Conservation (phyloP, 768 basidiomycete species). For the Russula sp. region DNA sequence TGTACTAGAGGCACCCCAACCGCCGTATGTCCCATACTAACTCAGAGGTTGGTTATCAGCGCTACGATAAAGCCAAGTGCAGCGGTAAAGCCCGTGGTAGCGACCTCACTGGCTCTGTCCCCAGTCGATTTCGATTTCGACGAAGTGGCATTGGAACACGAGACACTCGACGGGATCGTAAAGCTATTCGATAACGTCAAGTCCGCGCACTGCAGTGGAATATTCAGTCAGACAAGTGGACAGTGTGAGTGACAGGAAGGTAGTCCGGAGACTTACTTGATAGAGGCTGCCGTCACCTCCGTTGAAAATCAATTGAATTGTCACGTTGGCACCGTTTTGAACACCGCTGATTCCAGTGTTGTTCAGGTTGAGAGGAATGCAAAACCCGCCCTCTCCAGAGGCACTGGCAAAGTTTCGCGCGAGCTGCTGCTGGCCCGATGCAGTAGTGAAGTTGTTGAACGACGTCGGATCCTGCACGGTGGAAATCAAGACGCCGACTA, state of each 20-base stretch:
- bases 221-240: neutral
- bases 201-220: conserved; percentile 61
- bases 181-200: conserved; percentile 55
- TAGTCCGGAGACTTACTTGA: conserved; percentile 42
- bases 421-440: conserved; percentile 32
- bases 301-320: conserved; percentile 59
- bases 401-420: conserved; percentile 46
- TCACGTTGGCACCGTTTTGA: conserved; percentile 62
- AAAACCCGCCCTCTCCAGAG: conserved; percentile 54
- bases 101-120: neutral
- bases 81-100: conserved; percentile 3
- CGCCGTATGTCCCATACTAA: neutral
- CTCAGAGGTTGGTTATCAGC: neutral
- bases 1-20: neutral
- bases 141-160: conserved; percentile 33
- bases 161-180: conserved; percentile 41
- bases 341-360: conserved; percentile 44
- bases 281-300: conserved; percentile 70
- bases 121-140: neutral
- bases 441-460: conserved; percentile 56
- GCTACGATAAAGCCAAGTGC: neutral
- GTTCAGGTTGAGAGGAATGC: conserved; percentile 60
- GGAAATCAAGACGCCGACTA: conserved; percentile 52
- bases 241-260: neutral
- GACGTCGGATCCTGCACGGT: conserved; percentile 52